These are phyloP conservation scores for Cladobotryum protrusum DNA, from an alignment of 2,329 filamentous ascomycete species.

Conservation along the genomic window DNA sequence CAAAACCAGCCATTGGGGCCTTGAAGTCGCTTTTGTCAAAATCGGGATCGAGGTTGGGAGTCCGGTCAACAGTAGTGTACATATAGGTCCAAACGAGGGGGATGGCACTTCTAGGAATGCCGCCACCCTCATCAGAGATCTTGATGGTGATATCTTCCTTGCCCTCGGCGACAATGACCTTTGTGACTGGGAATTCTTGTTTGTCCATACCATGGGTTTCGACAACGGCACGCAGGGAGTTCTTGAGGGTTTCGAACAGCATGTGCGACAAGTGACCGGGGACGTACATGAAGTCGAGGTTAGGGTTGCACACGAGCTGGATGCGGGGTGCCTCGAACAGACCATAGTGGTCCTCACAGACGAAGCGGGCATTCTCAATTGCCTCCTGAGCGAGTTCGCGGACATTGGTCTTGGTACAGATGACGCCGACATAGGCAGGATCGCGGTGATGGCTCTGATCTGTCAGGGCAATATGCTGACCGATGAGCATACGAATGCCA, in stretches of 20 bases:
- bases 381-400: conserved; percentile 91
- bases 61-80: conserved; percentile 98
- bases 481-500: conserved; percentile 97
- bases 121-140: conserved; percentile 92
- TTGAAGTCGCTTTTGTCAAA: conserved; percentile 99
- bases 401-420: conserved; percentile 98
- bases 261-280: conserved; percentile 98
- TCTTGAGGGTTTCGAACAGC: conserved; percentile 99
- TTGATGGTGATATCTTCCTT: conserved; percentile 99
- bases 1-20: conserved; percentile 97
- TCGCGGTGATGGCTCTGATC: conserved; percentile 87
- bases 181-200: conserved; percentile 92
- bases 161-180: conserved; percentile 95
- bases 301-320: conserved; percentile 89
- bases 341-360: conserved; percentile 97
- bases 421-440: conserved; percentile 94
- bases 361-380: conserved; percentile 97
- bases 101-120: conserved; percentile 87
- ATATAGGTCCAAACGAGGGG: conserved; percentile 99
- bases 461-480: conserved; percentile 94
- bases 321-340: conserved; percentile 95
- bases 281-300: conserved; percentile 98
- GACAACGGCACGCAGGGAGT: conserved; percentile 92
- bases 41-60: conserved; percentile 89
- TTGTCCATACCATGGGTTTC: conserved; percentile 93